phyloP scores from a whole-genome alignment of 2,329 filamentous ascomycete species.

The Sclerotinia spermophila region DNA sequence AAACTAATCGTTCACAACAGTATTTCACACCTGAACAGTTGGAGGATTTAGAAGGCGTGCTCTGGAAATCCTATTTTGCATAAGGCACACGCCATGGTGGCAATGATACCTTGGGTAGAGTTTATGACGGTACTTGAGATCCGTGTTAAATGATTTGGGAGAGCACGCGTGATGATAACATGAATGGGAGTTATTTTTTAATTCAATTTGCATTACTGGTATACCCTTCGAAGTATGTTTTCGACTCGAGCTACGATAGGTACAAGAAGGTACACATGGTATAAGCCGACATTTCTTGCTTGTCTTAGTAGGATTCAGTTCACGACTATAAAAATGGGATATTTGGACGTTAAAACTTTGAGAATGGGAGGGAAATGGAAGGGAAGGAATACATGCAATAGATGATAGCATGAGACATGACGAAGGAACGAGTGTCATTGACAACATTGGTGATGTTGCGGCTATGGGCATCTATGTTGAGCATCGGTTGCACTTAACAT shows the following conservation, averaged over 20 bases:
- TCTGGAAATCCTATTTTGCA: conserved; percentile 99
- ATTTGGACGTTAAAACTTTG: not conserved
- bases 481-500: not conserved
- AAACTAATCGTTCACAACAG: conserved; percentile 40
- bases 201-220: not conserved
- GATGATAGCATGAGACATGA: not conserved
- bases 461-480: not conserved
- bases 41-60: conserved; percentile 89
- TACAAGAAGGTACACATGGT: not conserved
- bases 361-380: not conserved
- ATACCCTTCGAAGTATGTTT: not conserved
- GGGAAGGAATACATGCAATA: not conserved
- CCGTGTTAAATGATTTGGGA: not conserved
- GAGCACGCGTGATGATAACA: not conserved
- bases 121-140: not conserved
- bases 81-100: conserved; percentile 20
- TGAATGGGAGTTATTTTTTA: not conserved
- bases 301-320: not conserved
- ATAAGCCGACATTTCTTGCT: not conserved
- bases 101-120: not conserved
- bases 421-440: not conserved
- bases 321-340: not conserved
- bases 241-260: not conserved
- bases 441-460: not conserved
- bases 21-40: conserved; percentile 89